phyloP scores from a whole-genome alignment of 2,329 filamentous ascomycete species.

The Xylariaceae sp. region DNA sequence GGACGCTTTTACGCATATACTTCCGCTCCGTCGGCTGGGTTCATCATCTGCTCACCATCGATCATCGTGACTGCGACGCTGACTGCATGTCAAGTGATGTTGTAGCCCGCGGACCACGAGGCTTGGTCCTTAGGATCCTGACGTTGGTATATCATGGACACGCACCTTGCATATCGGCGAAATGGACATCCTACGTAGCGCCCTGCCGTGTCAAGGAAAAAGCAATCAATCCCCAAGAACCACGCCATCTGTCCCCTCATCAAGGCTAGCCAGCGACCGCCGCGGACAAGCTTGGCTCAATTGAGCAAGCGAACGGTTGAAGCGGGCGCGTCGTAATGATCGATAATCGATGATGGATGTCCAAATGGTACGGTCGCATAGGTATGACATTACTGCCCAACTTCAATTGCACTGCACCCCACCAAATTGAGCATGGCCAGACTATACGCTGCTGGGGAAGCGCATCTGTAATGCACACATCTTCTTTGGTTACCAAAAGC shows the following conservation, averaged over 20 bases:
- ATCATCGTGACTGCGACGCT: background rate
- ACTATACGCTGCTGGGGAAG: background rate
- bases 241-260: background rate
- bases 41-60: constrained; percentile 4
- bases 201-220: constrained; percentile 9
- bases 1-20: constrained; percentile 3
- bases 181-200: background rate
- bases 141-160: background rate
- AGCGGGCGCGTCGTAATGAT: background rate
- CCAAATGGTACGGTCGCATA: constrained; percentile 3
- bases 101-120: constrained; percentile 6
- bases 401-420: background rate
- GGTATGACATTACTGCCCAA: constrained; percentile 1
- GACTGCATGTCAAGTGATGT: constrained; percentile 4
- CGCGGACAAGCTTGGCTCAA: background rate
- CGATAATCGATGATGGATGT: constrained; percentile 5
- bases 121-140: background rate
- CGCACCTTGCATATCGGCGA: constrained; percentile 2
- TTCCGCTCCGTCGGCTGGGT: constrained; percentile 15
- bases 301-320: constrained; percentile 1
- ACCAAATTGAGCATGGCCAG: background rate
- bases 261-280: background rate
- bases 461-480: constrained; percentile 8
- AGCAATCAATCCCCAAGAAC: constrained; percentile 6
- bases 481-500: constrained; percentile 7